Evolutionary conservation across 1,139 yeast genomes (phyloP).

Genomic region (Geotrichum australiense): DNA sequence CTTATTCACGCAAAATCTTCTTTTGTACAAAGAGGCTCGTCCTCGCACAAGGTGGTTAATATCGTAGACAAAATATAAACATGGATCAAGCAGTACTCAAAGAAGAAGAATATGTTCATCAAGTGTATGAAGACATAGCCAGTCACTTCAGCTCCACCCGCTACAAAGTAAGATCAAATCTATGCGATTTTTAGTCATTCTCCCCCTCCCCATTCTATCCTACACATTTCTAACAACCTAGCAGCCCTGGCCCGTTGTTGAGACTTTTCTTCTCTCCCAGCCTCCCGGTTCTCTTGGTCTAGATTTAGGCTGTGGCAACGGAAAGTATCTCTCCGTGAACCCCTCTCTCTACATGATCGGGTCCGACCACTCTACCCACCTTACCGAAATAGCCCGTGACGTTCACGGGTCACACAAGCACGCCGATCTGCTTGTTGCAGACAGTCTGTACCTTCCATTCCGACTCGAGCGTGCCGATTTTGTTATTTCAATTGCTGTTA

Average conservation of each 20-base stretch:
- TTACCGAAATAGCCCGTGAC: constrained; percentile 61
- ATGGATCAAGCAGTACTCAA: constrained; percentile 33
- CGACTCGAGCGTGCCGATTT: constrained; percentile 59
- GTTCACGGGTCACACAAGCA: constrained; percentile 29
- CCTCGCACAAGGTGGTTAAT: too few relatives aligned
- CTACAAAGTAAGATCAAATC: constrained; percentile 50
- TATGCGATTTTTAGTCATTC: too few relatives aligned
- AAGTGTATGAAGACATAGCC: constrained; percentile 87
- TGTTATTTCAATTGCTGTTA: constrained; percentile 92
- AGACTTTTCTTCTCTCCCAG: constrained; percentile 48
- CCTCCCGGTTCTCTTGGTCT: constrained; percentile 45
- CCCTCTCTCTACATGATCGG: constrained; percentile 64
- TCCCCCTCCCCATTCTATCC: not conserved
- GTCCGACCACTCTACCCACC: constrained; percentile 74
- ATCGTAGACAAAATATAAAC: too few relatives aligned
- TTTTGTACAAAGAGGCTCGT: too few relatives aligned
- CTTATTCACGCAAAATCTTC: too few relatives aligned
- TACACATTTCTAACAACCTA: not conserved
- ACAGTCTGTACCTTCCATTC: constrained; percentile 71
- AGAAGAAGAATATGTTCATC: constrained; percentile 78
- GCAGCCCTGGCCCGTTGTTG: constrained; percentile 93
- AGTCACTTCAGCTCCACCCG: constrained; percentile 87
- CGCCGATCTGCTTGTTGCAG: constrained; percentile 57
- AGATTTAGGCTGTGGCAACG: constrained; percentile 88
- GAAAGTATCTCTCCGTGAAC: constrained; percentile 77